A percentile compares a stretch with the other conserved stretches of the same genome.
phyloP scores from a whole-genome alignment of 768 basidiomycete genomes.

The Fistulinella prunicolor region DNA sequence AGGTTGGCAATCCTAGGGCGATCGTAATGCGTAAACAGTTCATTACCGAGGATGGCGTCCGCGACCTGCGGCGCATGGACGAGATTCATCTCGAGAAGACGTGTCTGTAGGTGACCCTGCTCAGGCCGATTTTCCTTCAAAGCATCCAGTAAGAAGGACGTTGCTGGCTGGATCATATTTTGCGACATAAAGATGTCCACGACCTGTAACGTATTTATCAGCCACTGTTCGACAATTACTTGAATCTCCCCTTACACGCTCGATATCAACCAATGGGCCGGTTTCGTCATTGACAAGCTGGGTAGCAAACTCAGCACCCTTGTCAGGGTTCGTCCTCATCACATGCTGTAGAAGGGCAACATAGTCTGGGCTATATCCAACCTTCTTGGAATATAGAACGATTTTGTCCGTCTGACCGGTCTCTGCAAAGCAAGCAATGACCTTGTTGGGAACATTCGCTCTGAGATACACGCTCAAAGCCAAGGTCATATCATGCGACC shows the following conservation, averaged over 20 bases:
- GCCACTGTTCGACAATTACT: background rate
- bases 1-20: conserved; percentile 95
- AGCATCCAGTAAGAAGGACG: conserved; percentile 95
- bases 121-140: conserved; percentile 98
- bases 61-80: conserved; percentile 98
- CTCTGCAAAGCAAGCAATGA: conserved; percentile 98
- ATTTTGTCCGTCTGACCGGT: conserved; percentile 99
- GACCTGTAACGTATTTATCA: conserved; percentile 46
- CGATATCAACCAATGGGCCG: conserved; percentile 90
- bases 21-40: conserved; percentile 98
- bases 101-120: conserved; percentile 93
- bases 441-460: conserved; percentile 97
- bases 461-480: conserved; percentile 97
- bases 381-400: conserved; percentile 95
- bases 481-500: conserved; percentile 92
- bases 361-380: conserved; percentile 91
- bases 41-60: conserved; percentile 97
- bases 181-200: conserved; percentile 99
- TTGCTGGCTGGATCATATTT: conserved; percentile 99
- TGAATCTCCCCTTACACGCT: conserved; percentile 55
- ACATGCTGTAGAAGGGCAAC: conserved; percentile 90
- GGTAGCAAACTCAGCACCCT: conserved; percentile 96
- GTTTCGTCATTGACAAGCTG: conserved; percentile 91
- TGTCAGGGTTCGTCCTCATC: conserved; percentile 95
- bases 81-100: conserved; percentile 96